Conservation (phyloP, 345 rosid genomes). For the Pelargonium nanum region DNA sequence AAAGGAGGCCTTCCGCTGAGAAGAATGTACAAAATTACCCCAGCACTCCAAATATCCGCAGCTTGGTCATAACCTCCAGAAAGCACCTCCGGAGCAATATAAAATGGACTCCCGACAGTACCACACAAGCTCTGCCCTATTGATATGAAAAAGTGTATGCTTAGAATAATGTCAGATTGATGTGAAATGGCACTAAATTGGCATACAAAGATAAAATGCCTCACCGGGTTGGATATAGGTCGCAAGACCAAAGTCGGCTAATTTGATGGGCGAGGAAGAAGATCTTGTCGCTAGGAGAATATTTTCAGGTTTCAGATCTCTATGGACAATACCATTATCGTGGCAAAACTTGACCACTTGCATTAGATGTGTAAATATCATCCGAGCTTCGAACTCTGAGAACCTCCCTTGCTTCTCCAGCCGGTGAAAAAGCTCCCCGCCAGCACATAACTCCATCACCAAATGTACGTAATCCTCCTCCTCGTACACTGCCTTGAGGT, state of each 20-base stretch:
- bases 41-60: slow-evolving; percentile 65
- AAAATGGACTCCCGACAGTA: slow-evolving; percentile 73
- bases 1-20: slow-evolving; percentile 65
- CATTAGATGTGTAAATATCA: too few species aligned
- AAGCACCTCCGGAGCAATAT: slow-evolving; percentile 73
- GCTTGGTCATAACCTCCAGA: slow-evolving; percentile 59
- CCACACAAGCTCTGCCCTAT: slow-evolving; percentile 59
- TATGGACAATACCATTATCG: slow-evolving; percentile 62
- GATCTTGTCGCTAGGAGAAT: slow-evolving; percentile 57
- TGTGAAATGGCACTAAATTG: not conserved
- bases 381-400: too few species aligned
- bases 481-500: slow-evolving; percentile 65
- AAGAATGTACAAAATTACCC: slow-evolving; percentile 60
- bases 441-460: slow-evolving; percentile 75
- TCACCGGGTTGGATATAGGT: not conserved
- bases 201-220: not conserved
- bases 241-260: slow-evolving; percentile 64
- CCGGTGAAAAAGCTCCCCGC: slow-evolving; percentile 64
- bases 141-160: not conserved
- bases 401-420: slow-evolving; percentile 52
- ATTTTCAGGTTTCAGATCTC: slow-evolving; percentile 72
- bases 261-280: slow-evolving; percentile 58
- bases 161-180: too few species aligned
- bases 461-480: slow-evolving; percentile 61
- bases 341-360: too few species aligned